Evolutionary conservation across 2,329 filamentous ascomycete genomes (phyloP), one percentile per base, ranked within the genome.

Genomic region (Bertia moriformis): DNA sequence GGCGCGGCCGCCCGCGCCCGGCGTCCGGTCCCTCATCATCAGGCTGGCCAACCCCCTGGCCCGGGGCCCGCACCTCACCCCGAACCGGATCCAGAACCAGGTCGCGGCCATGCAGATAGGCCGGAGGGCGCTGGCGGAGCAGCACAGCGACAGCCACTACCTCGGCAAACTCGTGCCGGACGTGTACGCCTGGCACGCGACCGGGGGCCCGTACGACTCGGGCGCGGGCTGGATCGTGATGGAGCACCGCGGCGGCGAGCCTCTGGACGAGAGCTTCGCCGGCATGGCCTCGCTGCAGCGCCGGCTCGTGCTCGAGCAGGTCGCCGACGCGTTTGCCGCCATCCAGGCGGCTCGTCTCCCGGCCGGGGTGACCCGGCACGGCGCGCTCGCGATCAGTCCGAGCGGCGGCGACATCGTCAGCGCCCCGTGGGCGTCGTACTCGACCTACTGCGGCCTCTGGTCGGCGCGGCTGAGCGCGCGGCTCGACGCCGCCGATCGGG

Each of bases 361-460:
- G 0, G 38, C 40, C 4, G 19, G 22, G 4, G 42, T 46, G 7
- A 37, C n/a, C 2, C 36, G 29, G 2, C 44, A 46, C 14, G 51
- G 51, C 2, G 52, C 43, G 0, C 17, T 55, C 7, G 47, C 43
- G 0, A 45, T 55, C 5, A 36, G 45, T 14, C 35, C 39, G 2
- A 35, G 17, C 2, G 47, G 43, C 2, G n/a, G n/a, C n/a, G 13
- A 38, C 0, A 45, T 54, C 3, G 41, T 47, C 2, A 44, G 41
- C 13, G 49, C 44, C 5, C 51, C 48, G 1, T 46, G 44, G 39
- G 36, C 38, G 2, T 27, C 22, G 22, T 27, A n/a, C 7, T n/a
- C 22, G 22, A 27, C 39, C 4, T 51, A 50, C n/a, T 35, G 15
- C 1, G 43, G 44, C 1, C 42, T 46, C 15, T 47, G 43, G 48